phyloP scores from a whole-genome alignment of 164 flowering plant species.

The Aristolochia contorta region DNA sequence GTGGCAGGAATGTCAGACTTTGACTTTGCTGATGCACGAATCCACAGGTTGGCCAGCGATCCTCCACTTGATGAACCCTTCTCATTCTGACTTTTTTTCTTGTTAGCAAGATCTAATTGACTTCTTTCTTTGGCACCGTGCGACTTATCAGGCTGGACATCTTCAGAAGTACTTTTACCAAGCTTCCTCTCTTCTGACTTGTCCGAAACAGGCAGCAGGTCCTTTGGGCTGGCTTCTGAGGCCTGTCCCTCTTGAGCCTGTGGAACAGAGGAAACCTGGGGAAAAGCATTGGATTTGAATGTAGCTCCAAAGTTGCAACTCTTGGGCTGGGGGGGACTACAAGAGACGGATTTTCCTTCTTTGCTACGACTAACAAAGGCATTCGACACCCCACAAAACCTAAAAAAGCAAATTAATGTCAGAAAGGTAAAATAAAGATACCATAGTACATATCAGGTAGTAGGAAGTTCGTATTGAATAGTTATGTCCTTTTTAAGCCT shows the following conservation, averaged over 20 bases:
- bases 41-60: slow-evolving; percentile 77
- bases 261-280: neutral
- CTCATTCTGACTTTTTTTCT: slow-evolving; percentile 42
- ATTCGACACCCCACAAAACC: slow-evolving; percentile 73
- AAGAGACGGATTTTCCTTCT: neutral
- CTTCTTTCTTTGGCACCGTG: slow-evolving; percentile 29
- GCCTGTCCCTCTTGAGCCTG: neutral
- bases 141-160: slow-evolving; percentile 11
- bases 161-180: neutral
- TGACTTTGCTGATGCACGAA: slow-evolving; percentile 63
- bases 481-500: too few species aligned
- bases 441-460: too few species aligned
- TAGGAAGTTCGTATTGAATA: too few species aligned
- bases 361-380: slow-evolving; percentile 51
- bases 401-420: slow-evolving; percentile 17
- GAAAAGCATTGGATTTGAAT: neutral
- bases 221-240: too few species aligned
- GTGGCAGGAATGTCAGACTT: slow-evolving; percentile 26
- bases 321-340: neutral
- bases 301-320: neutral
- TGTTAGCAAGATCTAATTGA: slow-evolving; percentile 24
- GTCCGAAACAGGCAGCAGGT: neutral
- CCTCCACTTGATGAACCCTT: slow-evolving; percentile 46
- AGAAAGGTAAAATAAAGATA: neutral
- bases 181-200: neutral